A percentile compares a stretch with the other conserved stretches of the same genome.
phyloP scores from a whole-genome alignment of 2,329 filamentous ascomycete species.

The Trichoderma koningiopsis region DNA sequence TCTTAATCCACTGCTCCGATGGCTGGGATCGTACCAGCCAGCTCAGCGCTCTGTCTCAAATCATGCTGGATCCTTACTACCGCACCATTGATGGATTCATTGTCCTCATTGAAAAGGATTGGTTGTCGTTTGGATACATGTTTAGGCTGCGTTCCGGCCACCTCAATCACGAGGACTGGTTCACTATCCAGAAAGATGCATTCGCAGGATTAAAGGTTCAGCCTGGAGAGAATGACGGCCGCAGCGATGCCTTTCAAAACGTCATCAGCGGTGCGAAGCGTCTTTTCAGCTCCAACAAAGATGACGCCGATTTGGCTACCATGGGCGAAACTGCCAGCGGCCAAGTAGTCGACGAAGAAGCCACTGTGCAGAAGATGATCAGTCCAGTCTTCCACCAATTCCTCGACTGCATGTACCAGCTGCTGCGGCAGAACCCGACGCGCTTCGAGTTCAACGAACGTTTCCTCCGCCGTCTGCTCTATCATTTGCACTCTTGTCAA shows the following conservation, averaged over 20 bases:
- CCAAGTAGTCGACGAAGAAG: constrained; percentile 56
- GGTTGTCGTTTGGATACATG: constrained; percentile 97
- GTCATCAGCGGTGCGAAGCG: constrained; percentile 86
- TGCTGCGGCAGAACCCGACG: constrained; percentile 80
- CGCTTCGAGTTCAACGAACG: constrained; percentile 97
- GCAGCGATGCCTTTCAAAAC: constrained; percentile 79
- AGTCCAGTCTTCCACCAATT: constrained; percentile 98
- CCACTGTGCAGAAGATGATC: constrained; percentile 84
- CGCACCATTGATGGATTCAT: constrained; percentile 94
- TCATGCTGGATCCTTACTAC: constrained; percentile 95
- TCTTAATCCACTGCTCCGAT: constrained; percentile 96
- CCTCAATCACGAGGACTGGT: constrained; percentile 91
- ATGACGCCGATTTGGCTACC: constrained; percentile 63
- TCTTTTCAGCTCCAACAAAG: constrained; percentile 74
- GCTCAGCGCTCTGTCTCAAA: constrained; percentile 84
- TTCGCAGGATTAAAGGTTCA: constrained; percentile 66
- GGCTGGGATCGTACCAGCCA: constrained; percentile 98
- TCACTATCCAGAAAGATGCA: constrained; percentile 79
- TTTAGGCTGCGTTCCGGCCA: constrained; percentile 91
- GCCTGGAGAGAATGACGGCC: constrained; percentile 62
- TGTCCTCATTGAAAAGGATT: constrained; percentile 93
- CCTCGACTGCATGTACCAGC: constrained; percentile 88
- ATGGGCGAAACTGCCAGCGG: constrained; percentile 44
- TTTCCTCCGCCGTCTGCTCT: constrained; percentile 84
- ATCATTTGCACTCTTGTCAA: constrained; percentile 93